Base-by-base conservation (phyloP, 495 filamentous ascomycete species). In the Lophiotrema nucula region DNA sequence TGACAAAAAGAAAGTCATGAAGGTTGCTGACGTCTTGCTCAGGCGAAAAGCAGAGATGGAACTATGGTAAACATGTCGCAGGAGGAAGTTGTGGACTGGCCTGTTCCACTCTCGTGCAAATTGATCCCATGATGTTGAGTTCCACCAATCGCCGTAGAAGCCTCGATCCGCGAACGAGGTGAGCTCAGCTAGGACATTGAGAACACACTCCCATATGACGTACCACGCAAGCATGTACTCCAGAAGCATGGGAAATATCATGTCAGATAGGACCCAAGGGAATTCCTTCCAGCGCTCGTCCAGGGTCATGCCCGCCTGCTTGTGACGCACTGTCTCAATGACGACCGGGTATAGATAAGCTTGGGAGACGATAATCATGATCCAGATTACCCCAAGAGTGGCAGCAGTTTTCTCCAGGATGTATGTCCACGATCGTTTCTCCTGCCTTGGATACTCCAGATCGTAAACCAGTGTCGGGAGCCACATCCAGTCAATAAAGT, bases 151-250 rank as follows among this genome's bases (percentile, higher is more conserved):
- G 33, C 82, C 83, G 66, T 90, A 90, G 72, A 90, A 90, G 43
- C 81, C 81, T 42, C 88, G 82, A 67, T 90, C 87, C n/a, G 87
- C 86, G 66, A 89, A 90, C 33, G 73, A 70, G 1, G 85, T 89
- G 48, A 90, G 67, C 67, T 90, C 87, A 3, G 85, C 87, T 3
- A 89, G 69, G 33, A 88, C 79, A 72, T 90, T 90, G 47, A 90
- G 81, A 46, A 89, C 80, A 46, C 84, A 85, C 72, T 90, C 87
- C 87, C 87, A 90, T 65, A 90, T 89, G 23, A 90, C 77, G 66
- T 89, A 90, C 82, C 83, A 88, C 18, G 77, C 70, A 50, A 84
- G 71, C 54, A 89, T 70, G 59, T 88, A 88, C 68, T 89, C 87
- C 73, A 90, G 81, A 68, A 89, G 79, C 42, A 90, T 83, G 0